A percentile compares a stretch with the other conserved stretches of the same genome.
phyloP scores from a whole-genome alignment of 2,329 filamentous ascomycete species.

The Westerdykella sp. region DNA sequence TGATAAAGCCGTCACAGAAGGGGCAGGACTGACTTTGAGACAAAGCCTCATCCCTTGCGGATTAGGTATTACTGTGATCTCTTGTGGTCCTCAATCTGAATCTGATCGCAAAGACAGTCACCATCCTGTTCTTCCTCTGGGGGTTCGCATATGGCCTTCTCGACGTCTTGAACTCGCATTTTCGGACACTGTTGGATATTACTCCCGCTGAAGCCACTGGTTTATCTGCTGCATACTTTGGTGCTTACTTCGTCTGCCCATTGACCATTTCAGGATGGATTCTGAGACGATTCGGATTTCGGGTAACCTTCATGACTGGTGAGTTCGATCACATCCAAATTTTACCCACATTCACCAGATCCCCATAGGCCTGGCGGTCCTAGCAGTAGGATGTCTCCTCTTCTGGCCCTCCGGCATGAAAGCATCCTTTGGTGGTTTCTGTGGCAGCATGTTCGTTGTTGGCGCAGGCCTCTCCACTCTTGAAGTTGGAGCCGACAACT shows the following conservation, averaged over 20 bases:
- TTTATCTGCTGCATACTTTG: slow-evolving; percentile 62
- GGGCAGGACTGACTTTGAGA: slow-evolving; percentile 10
- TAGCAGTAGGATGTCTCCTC: slow-evolving; percentile 51
- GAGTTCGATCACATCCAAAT: slow-evolving; percentile 1
- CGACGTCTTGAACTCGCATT: slow-evolving; percentile 66
- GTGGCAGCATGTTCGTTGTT: slow-evolving; percentile 54
- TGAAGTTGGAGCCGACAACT: slow-evolving; percentile 53
- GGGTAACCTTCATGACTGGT: slow-evolving; percentile 46
- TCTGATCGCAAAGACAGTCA: slow-evolving; percentile 44
- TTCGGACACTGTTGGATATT: slow-evolving; percentile 56
- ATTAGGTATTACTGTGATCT: slow-evolving; percentile 5
- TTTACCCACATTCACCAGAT: background rate
- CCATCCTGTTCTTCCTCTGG: slow-evolving; percentile 77
- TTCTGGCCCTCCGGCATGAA: slow-evolving; percentile 57
- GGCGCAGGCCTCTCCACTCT: slow-evolving; percentile 51
- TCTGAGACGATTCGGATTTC: slow-evolving; percentile 52
- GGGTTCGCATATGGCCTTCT: slow-evolving; percentile 79
- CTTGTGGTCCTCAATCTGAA: background rate
- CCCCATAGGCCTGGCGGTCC: slow-evolving; percentile 48
- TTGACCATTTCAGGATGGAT: slow-evolving; percentile 55
- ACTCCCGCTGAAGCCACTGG: slow-evolving; percentile 54
- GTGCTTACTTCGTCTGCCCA: slow-evolving; percentile 61
- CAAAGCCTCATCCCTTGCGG: slow-evolving; percentile 10
- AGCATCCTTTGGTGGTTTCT: slow-evolving; percentile 50
- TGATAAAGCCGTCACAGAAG: slow-evolving; percentile 12